These are phyloP conservation scores for Cutaneotrichosporon cutaneum DNA, from an alignment of 1,284 basidiomycete genomes.

Conservation along the genomic window DNA sequence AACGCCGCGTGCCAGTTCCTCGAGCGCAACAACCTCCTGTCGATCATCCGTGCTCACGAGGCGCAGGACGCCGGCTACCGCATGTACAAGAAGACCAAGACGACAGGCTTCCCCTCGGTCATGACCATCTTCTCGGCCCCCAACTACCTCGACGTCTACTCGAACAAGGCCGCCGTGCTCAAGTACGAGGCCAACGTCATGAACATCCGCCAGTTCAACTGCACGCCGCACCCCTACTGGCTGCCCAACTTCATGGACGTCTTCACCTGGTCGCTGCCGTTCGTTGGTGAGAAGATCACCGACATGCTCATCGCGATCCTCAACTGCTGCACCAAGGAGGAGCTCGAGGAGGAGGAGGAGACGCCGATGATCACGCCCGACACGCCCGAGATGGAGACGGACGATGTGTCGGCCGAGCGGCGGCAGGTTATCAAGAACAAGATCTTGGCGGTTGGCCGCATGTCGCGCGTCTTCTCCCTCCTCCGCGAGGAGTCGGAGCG, in stretches of 20 bases:
- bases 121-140: constrained; percentile 97
- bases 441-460: constrained; percentile 95
- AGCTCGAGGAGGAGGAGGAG: constrained; percentile 79
- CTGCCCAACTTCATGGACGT: constrained; percentile 99
- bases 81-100: constrained; percentile 96
- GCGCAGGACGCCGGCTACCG: constrained; percentile 94
- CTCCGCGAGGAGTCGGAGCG: constrained; percentile 98
- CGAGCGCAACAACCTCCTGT: constrained; percentile 89
- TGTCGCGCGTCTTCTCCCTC: constrained; percentile 93
- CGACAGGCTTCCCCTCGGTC: constrained; percentile 83
- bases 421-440: constrained; percentile 92
- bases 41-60: constrained; percentile 91
- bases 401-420: constrained; percentile 67
- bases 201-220: constrained; percentile 88
- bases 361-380: constrained; percentile 50
- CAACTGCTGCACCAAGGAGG: constrained; percentile 91
- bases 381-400: constrained; percentile 34
- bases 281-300: constrained; percentile 96
- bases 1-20: constrained; percentile 90
- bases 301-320: constrained; percentile 95
- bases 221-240: constrained; percentile 93
- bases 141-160: constrained; percentile 94
- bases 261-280: constrained; percentile 98
- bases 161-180: constrained; percentile 93
- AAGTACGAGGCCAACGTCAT: constrained; percentile 97